Conservation (phyloP, 2,329 filamentous ascomycete species). For the Blastomyces parvus region DNA sequence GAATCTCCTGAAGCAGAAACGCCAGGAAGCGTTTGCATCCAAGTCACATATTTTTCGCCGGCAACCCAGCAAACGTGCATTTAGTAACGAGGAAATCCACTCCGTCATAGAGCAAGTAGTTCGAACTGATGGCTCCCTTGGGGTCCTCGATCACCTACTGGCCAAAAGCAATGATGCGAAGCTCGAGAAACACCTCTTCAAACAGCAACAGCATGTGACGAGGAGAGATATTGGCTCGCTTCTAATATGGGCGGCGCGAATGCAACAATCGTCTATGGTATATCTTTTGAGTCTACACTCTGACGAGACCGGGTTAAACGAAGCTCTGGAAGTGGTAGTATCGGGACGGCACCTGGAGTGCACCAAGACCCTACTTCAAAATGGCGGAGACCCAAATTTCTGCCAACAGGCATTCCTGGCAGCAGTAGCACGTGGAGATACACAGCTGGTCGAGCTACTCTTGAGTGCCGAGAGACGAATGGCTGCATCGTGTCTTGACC, state of each 20-base stretch:
- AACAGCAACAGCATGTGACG: slow-evolving; percentile 7
- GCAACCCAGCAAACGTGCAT: slow-evolving; percentile 15
- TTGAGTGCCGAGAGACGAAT: slow-evolving; percentile 13
- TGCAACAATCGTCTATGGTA: slow-evolving; percentile 12
- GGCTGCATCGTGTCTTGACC: slow-evolving; percentile 12
- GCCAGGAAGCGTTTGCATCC: slow-evolving; percentile 16
- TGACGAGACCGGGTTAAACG: slow-evolving; percentile 11
- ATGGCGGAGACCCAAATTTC: slow-evolving; percentile 16
- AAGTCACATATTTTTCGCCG: slow-evolving; percentile 18
- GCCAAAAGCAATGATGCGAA: slow-evolving; percentile 14
- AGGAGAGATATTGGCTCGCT: slow-evolving; percentile 10
- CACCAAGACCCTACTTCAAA: slow-evolving; percentile 13
- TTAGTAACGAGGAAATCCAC: slow-evolving; percentile 15
- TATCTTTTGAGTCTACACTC: slow-evolving; percentile 13
- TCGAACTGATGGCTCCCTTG: slow-evolving; percentile 11
- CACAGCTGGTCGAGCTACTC: slow-evolving; percentile 12
- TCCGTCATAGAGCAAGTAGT: slow-evolving; percentile 16
- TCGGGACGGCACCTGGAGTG: slow-evolving; percentile 13
- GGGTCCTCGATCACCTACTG: slow-evolving; percentile 16
- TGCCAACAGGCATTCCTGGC: slow-evolving; percentile 13
- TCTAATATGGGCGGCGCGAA: slow-evolving; percentile 13
- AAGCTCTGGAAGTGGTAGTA: slow-evolving; percentile 9
- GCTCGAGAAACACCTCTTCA: slow-evolving; percentile 14
- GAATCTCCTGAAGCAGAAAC: slow-evolving; percentile 12
- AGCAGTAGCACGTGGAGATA: slow-evolving; percentile 11